These are phyloP conservation scores for Hericium erinaceus DNA, from an alignment of 768 basidiomycete species.

Conservation along the genomic window DNA sequence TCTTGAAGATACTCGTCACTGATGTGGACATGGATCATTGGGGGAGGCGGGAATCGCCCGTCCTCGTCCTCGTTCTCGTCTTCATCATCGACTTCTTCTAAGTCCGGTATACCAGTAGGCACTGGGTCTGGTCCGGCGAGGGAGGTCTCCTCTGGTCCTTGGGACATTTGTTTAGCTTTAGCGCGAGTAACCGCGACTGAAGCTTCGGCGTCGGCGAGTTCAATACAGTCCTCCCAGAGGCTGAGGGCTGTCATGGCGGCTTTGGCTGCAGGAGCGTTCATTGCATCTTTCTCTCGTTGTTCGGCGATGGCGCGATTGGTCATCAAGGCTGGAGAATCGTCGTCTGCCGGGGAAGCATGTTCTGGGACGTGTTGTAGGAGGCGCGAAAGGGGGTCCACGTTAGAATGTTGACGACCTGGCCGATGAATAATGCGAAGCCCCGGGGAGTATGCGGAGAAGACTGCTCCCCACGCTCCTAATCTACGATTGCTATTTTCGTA, in stretches of 20 bases:
- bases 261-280: background rate
- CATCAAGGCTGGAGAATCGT: background rate
- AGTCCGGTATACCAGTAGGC: no score
- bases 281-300: background rate
- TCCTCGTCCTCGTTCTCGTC: background rate
- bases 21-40: background rate
- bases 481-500: conserved; percentile 17
- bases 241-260: background rate
- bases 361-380: background rate
- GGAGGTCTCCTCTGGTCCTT: no score
- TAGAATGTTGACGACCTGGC: conserved; percentile 25
- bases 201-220: background rate
- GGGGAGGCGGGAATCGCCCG: background rate
- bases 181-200: background rate
- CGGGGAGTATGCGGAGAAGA: conserved; percentile 24
- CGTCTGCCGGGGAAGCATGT: background rate
- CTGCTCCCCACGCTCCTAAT: conserved; percentile 23
- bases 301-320: background rate
- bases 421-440: conserved; percentile 23
- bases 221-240: background rate
- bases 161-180: background rate
- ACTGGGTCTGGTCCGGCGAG: no score
- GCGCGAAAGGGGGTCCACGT: conserved; percentile 21
- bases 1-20: background rate
- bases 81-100: background rate